Evolutionary conservation across 345 rosid genomes (phyloP).

Genomic region (Leavenworthia alabamica): DNA sequence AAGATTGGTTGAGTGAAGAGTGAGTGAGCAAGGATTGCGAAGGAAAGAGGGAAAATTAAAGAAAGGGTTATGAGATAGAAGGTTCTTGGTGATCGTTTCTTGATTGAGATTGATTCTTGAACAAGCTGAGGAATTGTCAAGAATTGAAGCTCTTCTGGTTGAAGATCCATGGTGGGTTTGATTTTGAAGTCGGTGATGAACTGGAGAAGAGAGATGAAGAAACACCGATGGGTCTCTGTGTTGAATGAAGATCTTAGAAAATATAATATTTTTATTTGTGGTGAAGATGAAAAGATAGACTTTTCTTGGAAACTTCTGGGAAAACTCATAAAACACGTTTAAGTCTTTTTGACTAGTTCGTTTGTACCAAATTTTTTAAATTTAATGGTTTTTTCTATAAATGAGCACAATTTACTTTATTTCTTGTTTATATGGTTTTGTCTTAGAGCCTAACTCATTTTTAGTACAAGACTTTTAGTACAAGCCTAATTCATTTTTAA

Average conservation of each 20-base stretch:
- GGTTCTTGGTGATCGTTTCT: slow-evolving; percentile 53
- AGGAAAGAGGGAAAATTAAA: slow-evolving; percentile 72
- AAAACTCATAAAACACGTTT: slow-evolving; percentile 10
- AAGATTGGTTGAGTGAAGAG: slow-evolving; percentile 74
- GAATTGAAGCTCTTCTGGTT: slow-evolving; percentile 70
- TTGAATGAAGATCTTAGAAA: slow-evolving; percentile 21
- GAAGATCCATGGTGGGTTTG: slow-evolving; percentile 54
- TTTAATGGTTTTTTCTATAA: no score
- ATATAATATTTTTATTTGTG: background rate
- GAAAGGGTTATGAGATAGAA: slow-evolving; percentile 65
- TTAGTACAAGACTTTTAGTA: no score
- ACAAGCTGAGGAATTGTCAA: slow-evolving; percentile 44
- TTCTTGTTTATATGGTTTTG: background rate
- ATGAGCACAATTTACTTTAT: no score
- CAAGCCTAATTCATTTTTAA: no score
- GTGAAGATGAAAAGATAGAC: background rate
- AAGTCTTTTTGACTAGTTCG: slow-evolving; percentile 1
- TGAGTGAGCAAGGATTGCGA: slow-evolving; percentile 79
- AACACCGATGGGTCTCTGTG: slow-evolving; percentile 10
- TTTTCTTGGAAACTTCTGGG: slow-evolving; percentile 27
- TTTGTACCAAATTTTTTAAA: background rate
- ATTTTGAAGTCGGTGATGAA: background rate
- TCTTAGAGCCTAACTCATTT: no score
- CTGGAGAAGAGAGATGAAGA: slow-evolving; percentile 4
- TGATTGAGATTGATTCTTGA: slow-evolving; percentile 62